A percentile compares a stretch with the other conserved stretches of the same genome.
These are phyloP conservation scores for Hymenoscyphus linearis DNA, from an alignment of 2,329 filamentous ascomycete genomes.

Conservation along the genomic window DNA sequence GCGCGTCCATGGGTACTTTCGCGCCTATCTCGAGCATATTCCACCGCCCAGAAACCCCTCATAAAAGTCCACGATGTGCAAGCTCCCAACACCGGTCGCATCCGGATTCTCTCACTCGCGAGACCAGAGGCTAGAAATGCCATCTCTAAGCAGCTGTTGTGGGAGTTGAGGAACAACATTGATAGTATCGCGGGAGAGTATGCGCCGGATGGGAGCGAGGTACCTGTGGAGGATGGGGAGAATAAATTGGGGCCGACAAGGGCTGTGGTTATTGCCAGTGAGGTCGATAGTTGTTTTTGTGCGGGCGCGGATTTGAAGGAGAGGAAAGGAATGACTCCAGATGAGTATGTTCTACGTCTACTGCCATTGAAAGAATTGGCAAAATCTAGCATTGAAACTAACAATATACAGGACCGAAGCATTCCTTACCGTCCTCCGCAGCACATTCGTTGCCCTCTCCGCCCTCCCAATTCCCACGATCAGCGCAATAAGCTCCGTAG, in stretches of 20 bases:
- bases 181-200: conserved; percentile 64
- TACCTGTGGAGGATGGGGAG: conserved; percentile 34
- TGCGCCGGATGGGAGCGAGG: conserved; percentile 48
- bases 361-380: neutral
- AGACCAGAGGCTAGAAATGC: conserved; percentile 83
- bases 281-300: conserved; percentile 84
- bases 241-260: conserved; percentile 58
- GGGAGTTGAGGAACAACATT: conserved; percentile 66
- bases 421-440: conserved; percentile 73
- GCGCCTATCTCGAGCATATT: conserved; percentile 13
- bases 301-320: conserved; percentile 94
- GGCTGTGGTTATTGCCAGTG: conserved; percentile 77
- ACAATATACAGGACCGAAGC: conserved; percentile 56
- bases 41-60: conserved; percentile 8
- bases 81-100: conserved; percentile 53
- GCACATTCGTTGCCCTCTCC: conserved; percentile 68
- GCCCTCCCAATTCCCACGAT: conserved; percentile 84
- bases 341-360: conserved; percentile 53
- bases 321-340: conserved; percentile 65
- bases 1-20: neutral
- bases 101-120: conserved; percentile 84
- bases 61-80: conserved; percentile 18
- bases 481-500: conserved; percentile 76
- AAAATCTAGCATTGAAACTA: neutral
- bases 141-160: conserved; percentile 73